Percentiles rank a stretch among this genome's conserved stretches.
Evolutionary conservation across 176 grass and related monocot genomes (phyloP).

Genomic region (Avena sativa): DNA sequence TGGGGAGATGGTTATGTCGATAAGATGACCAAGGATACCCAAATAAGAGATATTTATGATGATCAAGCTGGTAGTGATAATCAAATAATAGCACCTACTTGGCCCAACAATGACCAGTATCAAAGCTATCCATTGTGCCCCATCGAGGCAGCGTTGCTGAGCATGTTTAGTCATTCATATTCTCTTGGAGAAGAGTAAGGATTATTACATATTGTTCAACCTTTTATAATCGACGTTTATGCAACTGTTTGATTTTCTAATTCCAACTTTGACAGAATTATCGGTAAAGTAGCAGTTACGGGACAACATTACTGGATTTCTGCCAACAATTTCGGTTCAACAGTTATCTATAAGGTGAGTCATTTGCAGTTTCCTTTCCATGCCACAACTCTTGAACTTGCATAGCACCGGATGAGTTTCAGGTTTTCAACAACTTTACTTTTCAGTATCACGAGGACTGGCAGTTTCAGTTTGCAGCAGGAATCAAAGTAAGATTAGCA

Average conservation of each 20-base stretch:
- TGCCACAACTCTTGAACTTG: constrained; percentile 28
- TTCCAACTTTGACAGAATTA: constrained; percentile 52
- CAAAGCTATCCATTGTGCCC: constrained; percentile 40
- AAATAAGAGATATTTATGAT: constrained; percentile 32
- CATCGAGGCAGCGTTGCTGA: constrained; percentile 54
- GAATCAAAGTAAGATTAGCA: constrained; percentile 62
- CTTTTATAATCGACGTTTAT: constrained; percentile 20
- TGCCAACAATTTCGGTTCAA: constrained; percentile 42
- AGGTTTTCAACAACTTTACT: constrained; percentile 34
- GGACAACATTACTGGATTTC: constrained; percentile 64
- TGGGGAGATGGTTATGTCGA: constrained; percentile 68
- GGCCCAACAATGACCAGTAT: constrained; percentile 37
- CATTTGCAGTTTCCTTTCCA: constrained; percentile 11
- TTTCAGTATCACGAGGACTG: constrained; percentile 62
- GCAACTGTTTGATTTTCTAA: constrained; percentile 36
- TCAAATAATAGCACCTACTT: constrained; percentile 40
- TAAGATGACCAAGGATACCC: constrained; percentile 23
- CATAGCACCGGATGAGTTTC: constrained; percentile 33
- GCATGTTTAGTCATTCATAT: constrained; percentile 55
- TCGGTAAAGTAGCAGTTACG: constrained; percentile 65
- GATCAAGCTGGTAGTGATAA: constrained; percentile 2
- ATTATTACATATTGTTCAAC: constrained; percentile 17
- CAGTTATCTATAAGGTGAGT: constrained; percentile 50
- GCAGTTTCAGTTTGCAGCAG: constrained; percentile 68
- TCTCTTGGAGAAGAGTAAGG: constrained; percentile 76